Percentiles rank a stretch among this genome's conserved stretches.
These are phyloP conservation scores for Ambrosia artemisiifolia DNA, from an alignment of 129 eudicot genomes.

Conservation along the genomic window DNA sequence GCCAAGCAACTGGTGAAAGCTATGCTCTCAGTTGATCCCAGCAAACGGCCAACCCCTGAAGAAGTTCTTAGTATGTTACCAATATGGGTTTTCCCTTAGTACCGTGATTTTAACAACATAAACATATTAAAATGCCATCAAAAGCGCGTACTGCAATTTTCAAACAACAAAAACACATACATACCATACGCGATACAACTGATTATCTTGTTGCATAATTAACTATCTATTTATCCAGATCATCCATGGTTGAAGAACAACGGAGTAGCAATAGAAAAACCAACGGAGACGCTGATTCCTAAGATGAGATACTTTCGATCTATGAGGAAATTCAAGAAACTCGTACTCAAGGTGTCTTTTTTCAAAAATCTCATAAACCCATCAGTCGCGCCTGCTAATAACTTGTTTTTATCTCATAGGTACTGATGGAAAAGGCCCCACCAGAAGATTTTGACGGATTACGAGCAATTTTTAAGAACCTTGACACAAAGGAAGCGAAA, in stretches of 20 bases:
- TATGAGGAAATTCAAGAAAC: slow-evolving; percentile 75
- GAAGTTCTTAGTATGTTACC: slow-evolving; percentile 63
- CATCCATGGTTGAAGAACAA: slow-evolving; percentile 77
- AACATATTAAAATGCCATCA: background rate
- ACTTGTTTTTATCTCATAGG: slow-evolving; percentile 26
- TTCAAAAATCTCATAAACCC: background rate
- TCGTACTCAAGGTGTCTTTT: slow-evolving; percentile 58
- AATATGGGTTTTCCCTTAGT: background rate
- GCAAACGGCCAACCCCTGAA: slow-evolving; percentile 60
- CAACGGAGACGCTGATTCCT: slow-evolving; percentile 53
- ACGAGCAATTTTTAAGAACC: slow-evolving; percentile 62
- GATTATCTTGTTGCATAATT: background rate
- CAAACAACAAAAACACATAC: background rate
- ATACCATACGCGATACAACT: background rate
- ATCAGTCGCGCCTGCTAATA: background rate
- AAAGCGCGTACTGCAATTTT: background rate
- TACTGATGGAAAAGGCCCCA: slow-evolving; percentile 65
- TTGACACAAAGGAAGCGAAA: slow-evolving; percentile 66
- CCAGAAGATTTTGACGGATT: slow-evolving; percentile 66
- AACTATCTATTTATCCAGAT: slow-evolving; percentile 30
- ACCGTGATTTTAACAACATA: background rate
- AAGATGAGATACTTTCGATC: slow-evolving; percentile 83
- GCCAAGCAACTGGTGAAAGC: slow-evolving; percentile 58
- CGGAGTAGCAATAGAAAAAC: slow-evolving; percentile 74
- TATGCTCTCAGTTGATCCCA: slow-evolving; percentile 70